Evolutionary conservation across 345 rosid genomes (phyloP), one percentile per base, ranked within the genome.

Genomic region (Aurinia saxatilis): DNA sequence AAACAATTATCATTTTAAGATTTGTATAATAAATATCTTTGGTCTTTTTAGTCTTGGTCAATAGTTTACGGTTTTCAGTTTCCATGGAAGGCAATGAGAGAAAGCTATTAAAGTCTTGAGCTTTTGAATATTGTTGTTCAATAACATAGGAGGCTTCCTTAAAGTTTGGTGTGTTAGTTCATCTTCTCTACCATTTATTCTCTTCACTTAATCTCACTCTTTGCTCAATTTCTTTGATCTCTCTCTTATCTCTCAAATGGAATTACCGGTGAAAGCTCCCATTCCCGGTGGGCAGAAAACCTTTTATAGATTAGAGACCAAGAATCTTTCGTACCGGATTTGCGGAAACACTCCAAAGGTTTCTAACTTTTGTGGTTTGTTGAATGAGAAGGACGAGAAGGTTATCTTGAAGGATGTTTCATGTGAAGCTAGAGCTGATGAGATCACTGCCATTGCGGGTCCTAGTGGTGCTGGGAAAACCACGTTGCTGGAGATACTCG

Each of bases 381-480:
- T 46, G 18, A 51, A 21, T 29, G 65, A 64, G 7, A 59, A 37
- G 10, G 60, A 66, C 63, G 37, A 78, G 0, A 82, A 77, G 54
- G 59, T 72, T 44, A 73, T 91, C 65, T 73, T 88, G 49, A 83
- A 75, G 50, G 84, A 73, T 29, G 92, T 86, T 37, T 81, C 50
- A 35, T 84, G 86, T 58, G 87, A 83, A 45, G 95, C 92, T 18
- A 77, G 80, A 74, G 75, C 91, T 1, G 77, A 76, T 0, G 84
- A 88, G 79, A 66, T 88, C 36, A 84, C 96, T 0, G 90, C 91
- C 0, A 84, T 91, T 8, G 88, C 90, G 0, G 98, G 98, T 38
- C 90, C 98, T 5, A 91, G 98, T 48, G 98, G 98, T 4, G 98
- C 96, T 0, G 98, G 96, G 21, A 91, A 91, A 63, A 88, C 96